phyloP scores from a whole-genome alignment of 1,284 basidiomycete species.

The Heterobasidion irregulare region DNA sequence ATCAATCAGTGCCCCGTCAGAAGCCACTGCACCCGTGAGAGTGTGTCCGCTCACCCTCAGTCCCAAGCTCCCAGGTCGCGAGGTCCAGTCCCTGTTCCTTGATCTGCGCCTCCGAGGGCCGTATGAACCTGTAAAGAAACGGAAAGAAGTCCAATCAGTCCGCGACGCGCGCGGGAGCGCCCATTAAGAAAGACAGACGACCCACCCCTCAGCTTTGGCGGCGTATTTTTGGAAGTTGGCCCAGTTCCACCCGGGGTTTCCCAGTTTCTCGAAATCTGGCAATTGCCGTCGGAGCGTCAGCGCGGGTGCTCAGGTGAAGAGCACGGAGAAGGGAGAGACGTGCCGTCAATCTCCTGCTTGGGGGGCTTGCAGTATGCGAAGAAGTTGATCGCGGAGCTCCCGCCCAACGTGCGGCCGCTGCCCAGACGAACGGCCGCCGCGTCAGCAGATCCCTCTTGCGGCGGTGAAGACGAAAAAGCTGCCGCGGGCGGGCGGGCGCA shows the following conservation, averaged over 20 bases:
- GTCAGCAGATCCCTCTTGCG: not conserved
- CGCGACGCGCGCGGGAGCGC: not conserved
- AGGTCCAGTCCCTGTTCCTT: not conserved
- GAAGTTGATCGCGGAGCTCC: conserved; percentile 19
- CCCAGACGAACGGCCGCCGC: not conserved
- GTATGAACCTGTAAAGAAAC: not conserved
- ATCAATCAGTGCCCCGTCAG: not conserved
- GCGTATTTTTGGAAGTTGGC: conserved; percentile 1
- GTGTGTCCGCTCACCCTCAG: not conserved
- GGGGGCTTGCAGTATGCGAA: conserved; percentile 17
- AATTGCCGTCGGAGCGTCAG: too few relatives aligned
- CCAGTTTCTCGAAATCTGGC: conserved; percentile 3
- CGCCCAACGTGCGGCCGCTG: conserved; percentile 21
- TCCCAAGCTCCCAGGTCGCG: not conserved
- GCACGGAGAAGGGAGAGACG: not conserved
- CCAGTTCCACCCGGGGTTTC: conserved; percentile 5
- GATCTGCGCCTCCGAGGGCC: not conserved
- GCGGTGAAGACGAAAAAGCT: not conserved
- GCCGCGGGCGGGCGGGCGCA: not conserved
- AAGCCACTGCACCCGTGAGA: too few relatives aligned
- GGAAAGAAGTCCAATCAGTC: not conserved
- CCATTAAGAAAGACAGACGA: not conserved
- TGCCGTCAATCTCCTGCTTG: conserved; percentile 16
- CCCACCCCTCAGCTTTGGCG: not conserved
- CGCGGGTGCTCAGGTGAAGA: not conserved